phyloP scores from a whole-genome alignment of 257 asterid species.

The Salvia rosmarinus region DNA sequence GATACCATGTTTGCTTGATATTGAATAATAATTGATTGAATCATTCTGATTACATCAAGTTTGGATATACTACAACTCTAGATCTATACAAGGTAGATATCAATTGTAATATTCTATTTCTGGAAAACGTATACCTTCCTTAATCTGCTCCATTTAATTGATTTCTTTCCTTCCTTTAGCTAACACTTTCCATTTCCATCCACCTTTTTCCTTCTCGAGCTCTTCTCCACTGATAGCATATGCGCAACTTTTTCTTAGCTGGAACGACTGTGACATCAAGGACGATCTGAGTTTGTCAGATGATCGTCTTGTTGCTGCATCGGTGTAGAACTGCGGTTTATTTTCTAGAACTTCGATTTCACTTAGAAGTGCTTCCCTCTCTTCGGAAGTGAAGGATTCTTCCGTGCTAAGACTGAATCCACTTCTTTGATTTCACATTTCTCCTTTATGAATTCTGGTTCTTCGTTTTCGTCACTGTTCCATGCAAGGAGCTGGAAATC shows the following conservation, averaged over 20 bases:
- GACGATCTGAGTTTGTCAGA: slow-evolving; percentile 72
- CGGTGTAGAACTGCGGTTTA: slow-evolving; percentile 58
- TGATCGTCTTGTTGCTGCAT: slow-evolving; percentile 60
- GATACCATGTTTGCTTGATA: too few relatives aligned
- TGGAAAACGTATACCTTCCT: too few relatives aligned
- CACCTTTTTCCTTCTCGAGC: slow-evolving; percentile 79
- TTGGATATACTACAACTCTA: too few relatives aligned
- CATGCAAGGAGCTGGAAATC: slow-evolving; percentile 64
- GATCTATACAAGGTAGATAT: too few relatives aligned
- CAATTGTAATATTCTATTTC: too few relatives aligned
- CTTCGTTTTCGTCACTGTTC: slow-evolving; percentile 48
- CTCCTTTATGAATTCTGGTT: slow-evolving; percentile 56
- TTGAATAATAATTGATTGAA: too few relatives aligned
- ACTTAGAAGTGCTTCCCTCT: slow-evolving; percentile 65
- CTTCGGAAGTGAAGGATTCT: slow-evolving; percentile 50
- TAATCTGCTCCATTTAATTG: too few relatives aligned
- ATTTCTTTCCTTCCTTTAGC: too few relatives aligned
- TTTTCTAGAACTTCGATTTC: slow-evolving; percentile 69
- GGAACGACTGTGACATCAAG: slow-evolving; percentile 78
- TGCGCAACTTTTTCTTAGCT: slow-evolving; percentile 68
- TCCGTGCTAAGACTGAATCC: slow-evolving; percentile 27
- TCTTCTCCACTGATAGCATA: slow-evolving; percentile 57
- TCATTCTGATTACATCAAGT: too few relatives aligned
- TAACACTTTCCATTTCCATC: slow-evolving; percentile 83
- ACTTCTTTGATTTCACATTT: slow-evolving; percentile 62